Conservation (phyloP, 2,329 filamentous ascomycete genomes). For the Graphium sp. region DNA sequence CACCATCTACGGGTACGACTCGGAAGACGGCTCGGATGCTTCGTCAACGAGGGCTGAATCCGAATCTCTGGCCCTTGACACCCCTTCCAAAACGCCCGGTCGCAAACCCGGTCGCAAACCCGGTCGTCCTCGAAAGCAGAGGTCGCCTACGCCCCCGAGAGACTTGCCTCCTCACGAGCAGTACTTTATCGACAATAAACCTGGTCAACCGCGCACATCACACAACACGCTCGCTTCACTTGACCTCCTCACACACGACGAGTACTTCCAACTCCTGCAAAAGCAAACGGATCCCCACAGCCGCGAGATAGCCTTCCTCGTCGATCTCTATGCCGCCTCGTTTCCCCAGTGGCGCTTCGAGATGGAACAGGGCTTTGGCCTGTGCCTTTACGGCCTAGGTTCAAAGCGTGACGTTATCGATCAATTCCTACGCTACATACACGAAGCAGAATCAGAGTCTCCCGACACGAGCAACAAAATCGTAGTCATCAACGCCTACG, state of each 20-base stretch:
- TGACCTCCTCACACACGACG: conserved; percentile 70
- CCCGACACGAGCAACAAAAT: conserved; percentile 29
- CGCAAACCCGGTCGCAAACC: conserved; percentile 26
- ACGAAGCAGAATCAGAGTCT: conserved; percentile 12
- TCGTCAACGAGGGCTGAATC: too few species aligned
- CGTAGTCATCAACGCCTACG: conserved; percentile 77
- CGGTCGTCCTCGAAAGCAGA: conserved; percentile 28
- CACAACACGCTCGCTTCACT: conserved; percentile 67
- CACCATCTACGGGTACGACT: conserved; percentile 46
- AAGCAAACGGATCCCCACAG: conserved; percentile 52
- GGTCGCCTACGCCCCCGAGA: conserved; percentile 63
- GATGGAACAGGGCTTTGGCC: conserved; percentile 67
- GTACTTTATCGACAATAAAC: conserved; percentile 86
- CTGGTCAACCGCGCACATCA: conserved; percentile 68
- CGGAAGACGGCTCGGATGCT: conserved; percentile 16
- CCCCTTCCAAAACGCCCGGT: conserved; percentile 32
- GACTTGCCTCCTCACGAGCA: conserved; percentile 76
- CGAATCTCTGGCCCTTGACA: conserved; percentile 13
- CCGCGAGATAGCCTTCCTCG: conserved; percentile 52
- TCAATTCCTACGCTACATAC: conserved; percentile 56
- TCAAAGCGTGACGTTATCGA: conserved; percentile 67
- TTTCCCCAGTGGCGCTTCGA: conserved; percentile 93
- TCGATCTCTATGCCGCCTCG: conserved; percentile 59
- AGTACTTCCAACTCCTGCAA: conserved; percentile 59
- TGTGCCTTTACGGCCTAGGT: conserved; percentile 86